Conservation (phyloP, 75 land plant genomes). For the Selaginella moellendorffii region DNA sequence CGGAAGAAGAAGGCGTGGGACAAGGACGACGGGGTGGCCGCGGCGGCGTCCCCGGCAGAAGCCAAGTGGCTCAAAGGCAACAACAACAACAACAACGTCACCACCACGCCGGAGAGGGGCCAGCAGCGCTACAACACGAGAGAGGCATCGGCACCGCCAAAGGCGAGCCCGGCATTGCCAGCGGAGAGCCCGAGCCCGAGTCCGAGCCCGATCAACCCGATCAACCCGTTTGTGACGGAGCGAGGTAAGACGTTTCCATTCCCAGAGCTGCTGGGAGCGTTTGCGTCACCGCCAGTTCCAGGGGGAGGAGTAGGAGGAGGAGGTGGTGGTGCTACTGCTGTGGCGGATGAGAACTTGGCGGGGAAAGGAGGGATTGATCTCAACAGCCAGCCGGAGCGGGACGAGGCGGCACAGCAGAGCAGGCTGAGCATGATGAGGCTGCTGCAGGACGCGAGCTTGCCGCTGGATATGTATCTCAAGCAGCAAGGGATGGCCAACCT, state of each 20-base stretch:
- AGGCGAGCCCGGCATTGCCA: no score
- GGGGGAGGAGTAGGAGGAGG: neutral
- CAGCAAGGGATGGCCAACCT: slow-evolving; percentile 39
- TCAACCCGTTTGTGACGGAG: slow-evolving; percentile 16
- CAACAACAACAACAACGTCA: no score
- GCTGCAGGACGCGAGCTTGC: slow-evolving; percentile 40
- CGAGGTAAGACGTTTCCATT: slow-evolving; percentile 17
- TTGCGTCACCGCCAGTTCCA: neutral
- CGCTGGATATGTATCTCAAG: slow-evolving; percentile 43
- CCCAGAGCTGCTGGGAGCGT: slow-evolving; percentile 10
- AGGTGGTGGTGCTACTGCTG: slow-evolving; percentile 8
- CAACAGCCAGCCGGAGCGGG: slow-evolving; percentile 81
- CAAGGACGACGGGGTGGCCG: slow-evolving; percentile 16
- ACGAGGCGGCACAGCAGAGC: slow-evolving; percentile 20
- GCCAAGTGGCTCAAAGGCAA: slow-evolving; percentile 12
- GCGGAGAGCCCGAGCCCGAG: no score
- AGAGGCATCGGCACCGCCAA: no score
- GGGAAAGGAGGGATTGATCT: slow-evolving; percentile 66
- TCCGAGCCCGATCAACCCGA: no score
- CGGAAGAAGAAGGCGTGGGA: slow-evolving; percentile 17
- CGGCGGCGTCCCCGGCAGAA: slow-evolving; percentile 12
- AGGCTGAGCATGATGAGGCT: slow-evolving; percentile 48
- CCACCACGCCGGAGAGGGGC: neutral
- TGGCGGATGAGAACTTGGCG: slow-evolving; percentile 18
- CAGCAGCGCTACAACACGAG: slow-evolving; percentile 18